These are phyloP conservation scores for Hyphopichia fennica DNA, from an alignment of 1,139 yeast genomes.

Conservation along the genomic window DNA sequence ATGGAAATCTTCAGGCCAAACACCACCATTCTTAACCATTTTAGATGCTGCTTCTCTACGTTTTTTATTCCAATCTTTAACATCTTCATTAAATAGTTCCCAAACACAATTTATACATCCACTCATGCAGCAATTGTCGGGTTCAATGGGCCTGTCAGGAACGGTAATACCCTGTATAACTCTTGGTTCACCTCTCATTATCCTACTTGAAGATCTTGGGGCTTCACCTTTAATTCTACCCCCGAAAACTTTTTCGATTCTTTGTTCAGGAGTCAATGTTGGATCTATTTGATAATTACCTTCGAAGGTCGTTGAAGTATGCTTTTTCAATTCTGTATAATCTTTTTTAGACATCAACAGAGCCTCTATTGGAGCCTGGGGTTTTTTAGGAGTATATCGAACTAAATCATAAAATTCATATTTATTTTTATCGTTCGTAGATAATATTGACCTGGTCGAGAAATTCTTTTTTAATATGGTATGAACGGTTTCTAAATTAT, in stretches of 20 bases:
- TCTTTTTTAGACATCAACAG: slow-evolving; percentile 24
- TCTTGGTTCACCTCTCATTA: slow-evolving; percentile 40
- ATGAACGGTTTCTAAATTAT: not conserved
- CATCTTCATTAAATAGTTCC: slow-evolving; percentile 87
- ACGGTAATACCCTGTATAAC: slow-evolving; percentile 72
- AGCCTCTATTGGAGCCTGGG: slow-evolving; percentile 34
- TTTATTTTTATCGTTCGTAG: slow-evolving; percentile 8
- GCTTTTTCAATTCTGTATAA: slow-evolving; percentile 17
- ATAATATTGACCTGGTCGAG: not conserved
- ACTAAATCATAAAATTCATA: slow-evolving; percentile 42
- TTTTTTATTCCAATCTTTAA: slow-evolving; percentile 72
- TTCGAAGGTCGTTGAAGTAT: slow-evolving; percentile 35
- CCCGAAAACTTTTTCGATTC: slow-evolving; percentile 55
- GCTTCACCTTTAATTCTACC: slow-evolving; percentile 58
- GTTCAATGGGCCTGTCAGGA: slow-evolving; percentile 80
- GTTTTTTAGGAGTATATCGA: slow-evolving; percentile 32
- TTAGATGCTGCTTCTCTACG: slow-evolving; percentile 62
- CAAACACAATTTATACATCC: slow-evolving; percentile 97
- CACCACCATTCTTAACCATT: slow-evolving; percentile 48
- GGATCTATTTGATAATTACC: slow-evolving; percentile 44
- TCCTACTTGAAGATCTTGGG: slow-evolving; percentile 51
- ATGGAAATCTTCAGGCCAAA: slow-evolving; percentile 82
- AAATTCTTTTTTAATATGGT: not conserved
- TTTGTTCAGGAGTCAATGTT: slow-evolving; percentile 44
- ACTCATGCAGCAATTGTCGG: slow-evolving; percentile 96